Evolutionary conservation across 2,329 filamentous ascomycete species (phyloP).

Genomic region (Aspergillus novofumigatus): DNA sequence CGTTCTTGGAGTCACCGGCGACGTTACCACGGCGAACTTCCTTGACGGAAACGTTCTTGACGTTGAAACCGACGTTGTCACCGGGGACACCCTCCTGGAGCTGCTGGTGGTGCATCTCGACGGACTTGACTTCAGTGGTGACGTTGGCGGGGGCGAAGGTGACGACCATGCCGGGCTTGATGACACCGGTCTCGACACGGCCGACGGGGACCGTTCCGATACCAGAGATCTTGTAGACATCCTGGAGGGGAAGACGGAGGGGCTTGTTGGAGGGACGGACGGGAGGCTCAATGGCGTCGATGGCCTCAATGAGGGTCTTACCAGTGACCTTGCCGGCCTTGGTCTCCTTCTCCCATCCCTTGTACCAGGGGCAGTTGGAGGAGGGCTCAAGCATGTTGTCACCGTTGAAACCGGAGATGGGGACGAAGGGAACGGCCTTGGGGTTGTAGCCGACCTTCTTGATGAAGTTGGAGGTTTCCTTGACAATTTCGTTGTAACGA

Average conservation of each 20-base stretch:
- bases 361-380: conserved; percentile 99
- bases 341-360: conserved; percentile 99
- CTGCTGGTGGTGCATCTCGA: conserved; percentile 99
- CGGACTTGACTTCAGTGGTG: conserved; percentile 99
- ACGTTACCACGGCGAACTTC: conserved; percentile 99
- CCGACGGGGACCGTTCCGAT: conserved; percentile 99
- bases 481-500: conserved; percentile 98
- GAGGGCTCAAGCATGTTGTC: conserved; percentile 97
- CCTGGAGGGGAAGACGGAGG: conserved; percentile 99
- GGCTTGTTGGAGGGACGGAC: conserved; percentile 97
- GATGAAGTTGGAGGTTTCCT: conserved; percentile 99
- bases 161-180: conserved; percentile 80
- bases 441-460: conserved; percentile 99
- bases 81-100: conserved; percentile 89
- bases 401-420: conserved; percentile 99
- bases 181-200: conserved; percentile 99
- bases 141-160: conserved; percentile 98
- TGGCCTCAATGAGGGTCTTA: conserved; percentile 99
- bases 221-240: conserved; percentile 99
- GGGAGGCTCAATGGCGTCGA: conserved; percentile 91
- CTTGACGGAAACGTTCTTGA: conserved; percentile 99
- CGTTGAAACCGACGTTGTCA: conserved; percentile 99
- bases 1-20: conserved; percentile 99
- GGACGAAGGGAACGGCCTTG: conserved; percentile 96
- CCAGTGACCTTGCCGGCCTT: conserved; percentile 79